Evolutionary conservation across 441 rosid genomes (phyloP).

Genomic region (Gossypium armourianum): DNA sequence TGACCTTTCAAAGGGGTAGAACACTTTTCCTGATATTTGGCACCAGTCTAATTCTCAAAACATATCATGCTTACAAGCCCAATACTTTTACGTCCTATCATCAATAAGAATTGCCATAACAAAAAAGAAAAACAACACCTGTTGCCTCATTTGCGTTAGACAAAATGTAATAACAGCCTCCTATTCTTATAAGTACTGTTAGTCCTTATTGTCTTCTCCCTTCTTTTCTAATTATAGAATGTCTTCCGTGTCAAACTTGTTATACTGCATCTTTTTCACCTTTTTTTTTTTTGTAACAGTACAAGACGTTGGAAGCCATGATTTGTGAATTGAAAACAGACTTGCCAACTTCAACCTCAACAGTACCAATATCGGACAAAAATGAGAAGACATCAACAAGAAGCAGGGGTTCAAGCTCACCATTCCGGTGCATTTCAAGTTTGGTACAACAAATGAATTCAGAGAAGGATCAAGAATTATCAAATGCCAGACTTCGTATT

Average conservation of each 20-base stretch:
- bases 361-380: slow-evolving; percentile 32
- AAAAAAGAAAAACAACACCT: neutral
- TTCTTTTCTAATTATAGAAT: neutral
- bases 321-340: slow-evolving; percentile 47
- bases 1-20: neutral
- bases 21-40: neutral
- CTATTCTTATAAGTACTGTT: neutral
- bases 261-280: slow-evolving; percentile 8
- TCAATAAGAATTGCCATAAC: neutral
- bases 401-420: slow-evolving; percentile 83
- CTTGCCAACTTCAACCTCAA: slow-evolving; percentile 35
- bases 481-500: slow-evolving; percentile 47
- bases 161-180: neutral
- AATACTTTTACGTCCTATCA: neutral
- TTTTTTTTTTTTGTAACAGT: slow-evolving; percentile 36
- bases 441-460: slow-evolving; percentile 74
- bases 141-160: neutral
- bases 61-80: neutral
- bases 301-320: slow-evolving; percentile 71
- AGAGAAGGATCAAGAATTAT: slow-evolving; percentile 77
- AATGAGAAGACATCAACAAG: slow-evolving; percentile 44
- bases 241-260: neutral
- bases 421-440: slow-evolving; percentile 85
- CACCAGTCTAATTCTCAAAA: neutral
- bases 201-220: neutral